A percentile compares a stretch with the other conserved stretches of the same genome.
These are phyloP conservation scores for Monilinia vaccinii-corymbosi DNA, from an alignment of 2,329 filamentous ascomycete species.

Conservation along the genomic window DNA sequence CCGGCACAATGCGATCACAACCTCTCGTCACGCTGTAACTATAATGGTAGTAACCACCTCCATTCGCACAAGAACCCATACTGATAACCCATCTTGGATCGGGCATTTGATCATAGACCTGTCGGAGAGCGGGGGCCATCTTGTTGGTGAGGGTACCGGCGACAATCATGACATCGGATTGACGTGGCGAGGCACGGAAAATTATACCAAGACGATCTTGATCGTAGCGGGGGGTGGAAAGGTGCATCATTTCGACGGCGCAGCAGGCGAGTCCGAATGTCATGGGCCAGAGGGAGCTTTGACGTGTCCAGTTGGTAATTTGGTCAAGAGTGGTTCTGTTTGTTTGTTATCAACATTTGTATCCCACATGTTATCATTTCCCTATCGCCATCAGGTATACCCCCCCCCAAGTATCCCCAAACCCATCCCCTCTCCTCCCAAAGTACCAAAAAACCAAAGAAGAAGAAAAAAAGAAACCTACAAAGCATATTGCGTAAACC, in stretches of 20 bases:
- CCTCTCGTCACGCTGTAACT: conserved; percentile 69
- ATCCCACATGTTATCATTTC: neutral
- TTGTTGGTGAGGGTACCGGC: conserved; percentile 92
- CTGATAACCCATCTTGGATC: conserved; percentile 79
- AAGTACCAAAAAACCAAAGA: too few species aligned
- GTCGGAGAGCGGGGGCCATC: conserved; percentile 83
- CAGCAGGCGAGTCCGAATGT: conserved; percentile 85
- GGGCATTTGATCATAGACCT: conserved; percentile 94
- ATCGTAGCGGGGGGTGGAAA: conserved; percentile 80
- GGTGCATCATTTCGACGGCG: conserved; percentile 87
- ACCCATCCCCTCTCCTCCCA: too few species aligned
- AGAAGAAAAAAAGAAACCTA: conserved; percentile 41
- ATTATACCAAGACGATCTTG: conserved; percentile 84
- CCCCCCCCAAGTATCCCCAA: too few species aligned
- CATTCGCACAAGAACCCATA: conserved; percentile 80
- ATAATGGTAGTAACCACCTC: conserved; percentile 82
- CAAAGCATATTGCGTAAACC: conserved; percentile 77
- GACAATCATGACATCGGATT: conserved; percentile 90
- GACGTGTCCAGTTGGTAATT: conserved; percentile 75
- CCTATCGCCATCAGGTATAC: neutral
- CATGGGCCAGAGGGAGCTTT: conserved; percentile 81
- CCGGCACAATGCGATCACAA: conserved; percentile 68
- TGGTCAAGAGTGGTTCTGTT: conserved; percentile 66
- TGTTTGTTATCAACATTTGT: conserved; percentile 7
- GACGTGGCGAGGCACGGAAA: conserved; percentile 78